Evolutionary conservation across 1,139 yeast genomes (phyloP).

Genomic region (Sugiyamaella grinbergsii): DNA sequence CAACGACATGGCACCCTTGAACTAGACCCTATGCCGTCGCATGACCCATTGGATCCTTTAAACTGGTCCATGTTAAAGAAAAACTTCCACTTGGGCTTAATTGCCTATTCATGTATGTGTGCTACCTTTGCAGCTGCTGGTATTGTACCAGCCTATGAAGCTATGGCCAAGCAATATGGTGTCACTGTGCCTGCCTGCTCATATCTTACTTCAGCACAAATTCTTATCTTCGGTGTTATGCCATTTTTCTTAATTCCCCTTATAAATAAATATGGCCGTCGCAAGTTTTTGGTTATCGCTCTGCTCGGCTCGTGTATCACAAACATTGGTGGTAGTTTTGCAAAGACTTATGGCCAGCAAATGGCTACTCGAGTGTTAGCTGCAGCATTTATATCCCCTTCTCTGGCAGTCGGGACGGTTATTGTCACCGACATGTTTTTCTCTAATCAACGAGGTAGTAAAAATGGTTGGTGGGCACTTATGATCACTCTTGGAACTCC

Average conservation of each 20-base stretch:
- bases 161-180: slow-evolving; percentile 27
- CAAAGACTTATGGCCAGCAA: slow-evolving; percentile 28
- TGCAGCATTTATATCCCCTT: slow-evolving; percentile 28
- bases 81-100: slow-evolving; percentile 21
- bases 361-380: slow-evolving; percentile 28
- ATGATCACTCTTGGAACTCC: slow-evolving; percentile 30
- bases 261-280: slow-evolving; percentile 27
- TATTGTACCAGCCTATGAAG: slow-evolving; percentile 28
- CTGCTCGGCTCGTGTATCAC: slow-evolving; percentile 19
- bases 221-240: slow-evolving; percentile 26
- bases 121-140: slow-evolving; percentile 31
- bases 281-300: slow-evolving; percentile 26
- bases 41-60: slow-evolving; percentile 27
- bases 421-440: slow-evolving; percentile 30
- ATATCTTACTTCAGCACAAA: slow-evolving; percentile 28
- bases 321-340: slow-evolving; percentile 31
- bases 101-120: slow-evolving; percentile 27
- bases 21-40: slow-evolving; percentile 29
- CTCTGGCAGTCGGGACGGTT: slow-evolving; percentile 27
- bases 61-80: slow-evolving; percentile 29
- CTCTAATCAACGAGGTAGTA: slow-evolving; percentile 28
- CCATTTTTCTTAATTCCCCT: slow-evolving; percentile 30
- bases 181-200: slow-evolving; percentile 24
- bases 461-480: slow-evolving; percentile 31
- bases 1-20: slow-evolving; percentile 30